phyloP scores from a whole-genome alignment of 768 basidiomycete species.

The Psilocybe cubensis region DNA sequence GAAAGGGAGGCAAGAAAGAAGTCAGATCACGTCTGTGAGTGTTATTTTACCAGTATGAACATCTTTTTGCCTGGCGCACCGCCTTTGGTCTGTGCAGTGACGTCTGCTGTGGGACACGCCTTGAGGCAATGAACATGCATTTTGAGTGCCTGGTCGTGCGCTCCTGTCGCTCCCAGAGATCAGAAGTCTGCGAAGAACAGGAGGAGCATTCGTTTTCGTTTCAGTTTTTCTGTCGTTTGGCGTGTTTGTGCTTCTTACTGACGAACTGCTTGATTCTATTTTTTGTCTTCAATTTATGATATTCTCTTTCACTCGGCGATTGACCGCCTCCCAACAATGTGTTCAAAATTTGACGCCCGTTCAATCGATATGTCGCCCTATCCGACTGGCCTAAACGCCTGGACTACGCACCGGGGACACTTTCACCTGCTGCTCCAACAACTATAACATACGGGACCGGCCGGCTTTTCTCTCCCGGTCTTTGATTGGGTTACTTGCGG shows the following conservation, averaged over 20 bases:
- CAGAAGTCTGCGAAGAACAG: background rate
- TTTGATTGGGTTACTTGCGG: background rate
- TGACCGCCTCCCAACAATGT: background rate
- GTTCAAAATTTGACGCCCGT: slow-evolving; percentile 1
- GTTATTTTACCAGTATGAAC: slow-evolving; percentile 3
- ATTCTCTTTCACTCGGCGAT: slow-evolving; percentile 2
- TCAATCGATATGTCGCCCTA: background rate
- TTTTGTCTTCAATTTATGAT: slow-evolving; percentile 2
- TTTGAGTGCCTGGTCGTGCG: background rate
- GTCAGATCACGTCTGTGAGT: slow-evolving; percentile 43
- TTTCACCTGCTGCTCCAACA: background rate
- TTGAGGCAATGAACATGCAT: slow-evolving; percentile 7
- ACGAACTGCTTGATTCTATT: slow-evolving; percentile 6
- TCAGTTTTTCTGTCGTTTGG: background rate
- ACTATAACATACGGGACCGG: background rate
- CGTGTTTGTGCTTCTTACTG: slow-evolving; percentile 11
- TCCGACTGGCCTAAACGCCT: background rate
- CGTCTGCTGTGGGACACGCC: background rate
- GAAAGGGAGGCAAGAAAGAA: slow-evolving; percentile 30
- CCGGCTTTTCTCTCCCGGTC: slow-evolving; percentile 1
- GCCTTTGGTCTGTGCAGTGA: slow-evolving; percentile 1
- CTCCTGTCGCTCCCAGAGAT: background rate
- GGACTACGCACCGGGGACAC: background rate
- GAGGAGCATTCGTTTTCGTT: background rate
- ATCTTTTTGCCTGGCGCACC: slow-evolving; percentile 3